Evolutionary conservation across 495 filamentous ascomycete genomes (phyloP).

Genomic region (Xanthoparmelia taractica): DNA sequence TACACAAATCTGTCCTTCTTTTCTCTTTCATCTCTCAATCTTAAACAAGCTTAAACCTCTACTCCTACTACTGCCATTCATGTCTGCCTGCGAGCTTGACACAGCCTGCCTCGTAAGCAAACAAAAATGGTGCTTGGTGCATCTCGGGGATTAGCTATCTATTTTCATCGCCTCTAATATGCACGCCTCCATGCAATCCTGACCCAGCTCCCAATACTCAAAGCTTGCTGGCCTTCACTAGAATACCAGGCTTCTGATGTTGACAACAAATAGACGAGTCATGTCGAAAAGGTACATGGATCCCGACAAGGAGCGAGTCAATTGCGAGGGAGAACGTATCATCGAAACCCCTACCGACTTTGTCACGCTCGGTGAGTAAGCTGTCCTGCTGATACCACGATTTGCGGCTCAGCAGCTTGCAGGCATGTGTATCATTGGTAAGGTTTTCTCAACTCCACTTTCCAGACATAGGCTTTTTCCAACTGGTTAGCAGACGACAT

Average conservation of each 20-base stretch:
- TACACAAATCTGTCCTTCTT: no score
- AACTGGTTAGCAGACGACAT: constrained; percentile 66
- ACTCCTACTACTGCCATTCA: no score
- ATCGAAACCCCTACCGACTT: not conserved
- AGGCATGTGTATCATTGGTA: constrained; percentile 96
- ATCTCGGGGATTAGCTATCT: not conserved
- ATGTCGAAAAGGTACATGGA: not conserved
- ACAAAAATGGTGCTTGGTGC: not conserved
- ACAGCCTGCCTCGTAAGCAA: not conserved
- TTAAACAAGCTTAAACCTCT: no score
- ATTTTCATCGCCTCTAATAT: not conserved
- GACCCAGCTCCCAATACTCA: no score
- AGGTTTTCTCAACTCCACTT: constrained; percentile 15
- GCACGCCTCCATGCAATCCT: not conserved
- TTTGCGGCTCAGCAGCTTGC: not conserved
- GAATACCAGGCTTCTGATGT: no score
- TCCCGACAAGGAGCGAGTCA: not conserved
- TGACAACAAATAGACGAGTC: not conserved
- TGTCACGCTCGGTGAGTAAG: not conserved
- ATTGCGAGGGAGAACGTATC: not conserved
- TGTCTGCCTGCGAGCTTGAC: not conserved
- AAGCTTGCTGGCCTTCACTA: no score
- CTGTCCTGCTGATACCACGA: no score
- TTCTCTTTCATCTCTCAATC: no score
- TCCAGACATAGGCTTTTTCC: not conserved